Evolutionary conservation across 306 rosid species (phyloP), one percentile per base, ranked within the genome.

Genomic region (Cyamopsis tetragonoloba): DNA sequence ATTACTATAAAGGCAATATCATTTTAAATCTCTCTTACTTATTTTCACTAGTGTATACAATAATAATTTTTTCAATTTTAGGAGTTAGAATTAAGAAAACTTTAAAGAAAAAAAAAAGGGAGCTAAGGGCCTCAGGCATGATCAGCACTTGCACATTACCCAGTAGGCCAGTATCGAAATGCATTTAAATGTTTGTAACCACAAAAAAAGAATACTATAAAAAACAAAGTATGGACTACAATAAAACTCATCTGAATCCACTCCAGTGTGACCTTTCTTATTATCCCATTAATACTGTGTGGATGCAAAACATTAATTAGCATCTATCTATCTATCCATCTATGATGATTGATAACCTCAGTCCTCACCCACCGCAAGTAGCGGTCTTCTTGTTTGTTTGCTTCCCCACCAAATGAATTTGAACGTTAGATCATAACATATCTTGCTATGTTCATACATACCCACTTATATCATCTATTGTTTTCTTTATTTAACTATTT

Each of bases 381-480:
- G 4, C 7, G 1, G 44, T 65, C 46, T 32, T 17, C 10, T 47
- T 47, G 22, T 66, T 31, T n/a, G n/a, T n/a, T 38, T 72, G 18
- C 19, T 39, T 27, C 5, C 23, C 24, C 44, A 35, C 13, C 14
- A 57, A 46, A 56, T 12, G 5, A 43, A 26, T 35, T 74, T n/a
- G n/a, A n/a, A n/a, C n/a, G n/a, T n/a, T 44, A 54, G 15, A 66
- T 19, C 30, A 12, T 62, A 41, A 18, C n/a, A n/a, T n/a, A n/a
- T n/a, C n/a, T n/a, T n/a, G n/a, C n/a, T n/a, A n/a, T n/a, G n/a
- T n/a, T n/a, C n/a, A n/a, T n/a, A n/a, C n/a, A n/a, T n/a, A n/a
- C n/a, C n/a, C n/a, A n/a, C 56, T 76, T 51, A 54, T 53, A 54
- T 53, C 53, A 59, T 47, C 11, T 63, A 30, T 20, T 70, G 5